Base-by-base conservation (phyloP, 2,329 filamentous ascomycete species). In the Colletotrichum destructivum region DNA sequence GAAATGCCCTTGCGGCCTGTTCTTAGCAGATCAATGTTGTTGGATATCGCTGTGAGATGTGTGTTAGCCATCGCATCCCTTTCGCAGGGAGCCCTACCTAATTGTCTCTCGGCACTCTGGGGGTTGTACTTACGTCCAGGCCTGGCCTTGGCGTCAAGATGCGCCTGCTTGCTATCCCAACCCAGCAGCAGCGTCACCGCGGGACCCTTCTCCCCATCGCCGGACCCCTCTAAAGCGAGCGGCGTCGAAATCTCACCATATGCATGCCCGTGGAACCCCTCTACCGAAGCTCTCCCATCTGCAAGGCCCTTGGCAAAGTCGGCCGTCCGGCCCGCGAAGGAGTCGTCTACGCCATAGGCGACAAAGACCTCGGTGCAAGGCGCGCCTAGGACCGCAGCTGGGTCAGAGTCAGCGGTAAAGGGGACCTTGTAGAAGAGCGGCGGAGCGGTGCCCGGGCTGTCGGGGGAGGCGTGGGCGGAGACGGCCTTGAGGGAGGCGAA, bases 131-230 rank as follows among this genome's bases (percentile, higher is more conserved):
- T 56, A 75, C 76, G 71, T 61, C 76, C 76, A 13, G 75, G 63
- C 54, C 72, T 69, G n/a, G 75, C 74, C 66, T 76, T 76, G 60
- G 75, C 75, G 12, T 66, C 76, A 42, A 81, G 51, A 74, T 84
- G 82, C 23, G 79, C 82, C 49, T 81, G 80, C 72, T 78, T 81
- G 71, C 78, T 81, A 21, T 84, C 81, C 82, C 82, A 84, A 6
- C 82, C 82, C 47, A 84, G 70, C 31, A 84, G 69, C 70, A 82
- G 74, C 64, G 79, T 75, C 16, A 78, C 80, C 15, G 80, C 78
- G 42, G 75, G 76, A 3, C 77, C 80, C 59, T 77, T 74, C 18
- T 76, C 74, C 21, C 78, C 77, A 40, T 77, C 75, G 3, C 76
- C 63, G 8, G 47, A 52, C 26, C 31, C 35, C 40, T 57, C 76